These are phyloP conservation scores for Annulohypoxylon moriforme DNA, from an alignment of 495 filamentous ascomycete genomes.

Conservation along the genomic window DNA sequence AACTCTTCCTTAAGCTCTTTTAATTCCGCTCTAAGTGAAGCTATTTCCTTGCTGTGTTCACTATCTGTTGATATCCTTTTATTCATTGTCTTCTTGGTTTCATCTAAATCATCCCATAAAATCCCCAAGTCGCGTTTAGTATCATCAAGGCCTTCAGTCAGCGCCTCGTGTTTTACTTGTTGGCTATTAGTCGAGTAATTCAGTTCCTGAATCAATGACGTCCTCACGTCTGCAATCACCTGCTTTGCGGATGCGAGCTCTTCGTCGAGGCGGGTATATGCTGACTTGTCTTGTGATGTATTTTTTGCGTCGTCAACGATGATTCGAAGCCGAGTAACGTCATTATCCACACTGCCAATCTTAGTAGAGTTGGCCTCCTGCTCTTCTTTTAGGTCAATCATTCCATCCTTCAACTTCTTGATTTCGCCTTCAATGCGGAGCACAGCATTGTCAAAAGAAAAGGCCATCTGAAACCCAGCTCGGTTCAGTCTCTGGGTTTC, in stretches of 20 bases:
- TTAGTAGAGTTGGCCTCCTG: slow-evolving; percentile 8
- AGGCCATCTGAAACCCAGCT: slow-evolving; percentile 49
- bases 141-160: slow-evolving; percentile 3
- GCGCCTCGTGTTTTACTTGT: slow-evolving; percentile 12
- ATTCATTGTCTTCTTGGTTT: slow-evolving; percentile 1
- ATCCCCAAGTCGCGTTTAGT: background rate
- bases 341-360: slow-evolving; percentile 20
- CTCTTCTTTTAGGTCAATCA: slow-evolving; percentile 31
- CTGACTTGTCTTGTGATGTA: slow-evolving; percentile 16
- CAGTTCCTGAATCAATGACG: slow-evolving; percentile 9
- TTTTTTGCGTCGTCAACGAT: slow-evolving; percentile 36
- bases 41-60: slow-evolving; percentile 26
- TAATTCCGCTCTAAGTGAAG: slow-evolving; percentile 32
- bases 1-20: slow-evolving; percentile 47
- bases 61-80: slow-evolving; percentile 18
- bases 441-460: slow-evolving; percentile 47
- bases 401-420: slow-evolving; percentile 34
- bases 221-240: slow-evolving; percentile 5
- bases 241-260: slow-evolving; percentile 15
- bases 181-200: slow-evolving; percentile 16
- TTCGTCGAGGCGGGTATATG: slow-evolving; percentile 30
- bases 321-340: slow-evolving; percentile 36
- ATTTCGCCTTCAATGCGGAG: slow-evolving; percentile 43
- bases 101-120: slow-evolving; percentile 12
- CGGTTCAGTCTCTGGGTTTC: slow-evolving; percentile 50